Conservation (phyloP, 441 rosid species). For the Oxalis stricta region DNA sequence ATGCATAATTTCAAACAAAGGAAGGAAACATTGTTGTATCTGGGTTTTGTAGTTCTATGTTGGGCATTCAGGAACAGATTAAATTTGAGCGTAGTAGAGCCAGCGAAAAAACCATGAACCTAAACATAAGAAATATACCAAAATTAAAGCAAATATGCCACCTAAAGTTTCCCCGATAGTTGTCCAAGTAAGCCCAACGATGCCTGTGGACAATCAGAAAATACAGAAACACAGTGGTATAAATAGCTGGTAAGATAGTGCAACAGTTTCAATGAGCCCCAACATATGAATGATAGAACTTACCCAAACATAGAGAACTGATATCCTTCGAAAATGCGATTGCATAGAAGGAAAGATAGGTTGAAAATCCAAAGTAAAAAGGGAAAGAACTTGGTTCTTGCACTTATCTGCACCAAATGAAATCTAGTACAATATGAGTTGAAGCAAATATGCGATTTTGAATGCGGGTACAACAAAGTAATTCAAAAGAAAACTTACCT, state of each 20-base stretch:
- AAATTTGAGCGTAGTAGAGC: too few species aligned
- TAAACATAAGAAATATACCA: slow-evolving; percentile 33
- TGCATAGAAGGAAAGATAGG: slow-evolving; percentile 56
- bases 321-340: slow-evolving; percentile 83
- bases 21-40: background rate
- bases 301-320: slow-evolving; percentile 76
- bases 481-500: slow-evolving; percentile 33
- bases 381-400: slow-evolving; percentile 37
- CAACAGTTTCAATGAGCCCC: slow-evolving; percentile 2
- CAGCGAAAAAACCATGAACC: background rate
- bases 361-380: slow-evolving; percentile 61
- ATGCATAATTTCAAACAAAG: too few species aligned
- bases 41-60: too few species aligned
- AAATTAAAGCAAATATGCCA: slow-evolving; percentile 98
- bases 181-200: slow-evolving; percentile 60
- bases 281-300: slow-evolving; percentile 17
- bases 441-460: too few species aligned
- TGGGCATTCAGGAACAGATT: too few species aligned
- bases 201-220: slow-evolving; percentile 28
- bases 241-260: slow-evolving; percentile 1
- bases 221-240: background rate
- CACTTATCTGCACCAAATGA: slow-evolving; percentile 48
- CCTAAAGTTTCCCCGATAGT: slow-evolving; percentile 72
- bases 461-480: background rate
- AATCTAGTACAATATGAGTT: slow-evolving; percentile 17